Conservation (phyloP, 352 stramenopile species). For the Phytophthora pluvialis region DNA sequence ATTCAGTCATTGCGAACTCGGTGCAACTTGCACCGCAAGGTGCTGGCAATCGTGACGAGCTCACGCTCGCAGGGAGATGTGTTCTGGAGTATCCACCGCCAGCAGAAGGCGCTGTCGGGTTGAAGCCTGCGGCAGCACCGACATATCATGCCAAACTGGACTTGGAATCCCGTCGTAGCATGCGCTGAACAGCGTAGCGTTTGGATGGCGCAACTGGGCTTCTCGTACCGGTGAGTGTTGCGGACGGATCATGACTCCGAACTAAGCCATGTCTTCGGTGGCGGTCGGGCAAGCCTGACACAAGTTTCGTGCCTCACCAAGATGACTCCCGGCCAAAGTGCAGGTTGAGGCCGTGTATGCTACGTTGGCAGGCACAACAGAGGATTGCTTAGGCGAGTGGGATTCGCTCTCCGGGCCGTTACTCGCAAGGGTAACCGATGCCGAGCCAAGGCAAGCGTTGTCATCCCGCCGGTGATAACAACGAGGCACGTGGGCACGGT, state of each 20-base stretch:
- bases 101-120: not conserved
- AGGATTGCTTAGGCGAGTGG: not conserved
- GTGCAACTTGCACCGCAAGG: slow-evolving; percentile 1
- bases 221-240: not conserved
- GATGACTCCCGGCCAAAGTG: slow-evolving; percentile 5
- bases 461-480: too few relatives aligned
- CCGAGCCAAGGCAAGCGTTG: too few relatives aligned
- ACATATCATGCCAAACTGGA: not conserved
- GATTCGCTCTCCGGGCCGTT: not conserved
- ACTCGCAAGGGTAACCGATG: not conserved
- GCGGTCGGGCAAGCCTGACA: too few relatives aligned
- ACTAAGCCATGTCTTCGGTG: too few relatives aligned
- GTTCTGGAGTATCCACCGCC: slow-evolving; percentile 3
- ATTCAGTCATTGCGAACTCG: slow-evolving; percentile 7
- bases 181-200: slow-evolving; percentile 10
- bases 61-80: not conserved
- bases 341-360: not conserved
- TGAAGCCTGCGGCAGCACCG: slow-evolving; percentile 1
- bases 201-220: slow-evolving; percentile 4
- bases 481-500: too few relatives aligned
- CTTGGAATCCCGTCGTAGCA: not conserved
- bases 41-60: not conserved
- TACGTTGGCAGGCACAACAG: not conserved
- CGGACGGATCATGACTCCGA: not conserved
- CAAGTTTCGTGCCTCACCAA: slow-evolving; percentile 4